phyloP scores from a whole-genome alignment of 352 stramenopile genomes.

The Pythium scleroteichum region DNA sequence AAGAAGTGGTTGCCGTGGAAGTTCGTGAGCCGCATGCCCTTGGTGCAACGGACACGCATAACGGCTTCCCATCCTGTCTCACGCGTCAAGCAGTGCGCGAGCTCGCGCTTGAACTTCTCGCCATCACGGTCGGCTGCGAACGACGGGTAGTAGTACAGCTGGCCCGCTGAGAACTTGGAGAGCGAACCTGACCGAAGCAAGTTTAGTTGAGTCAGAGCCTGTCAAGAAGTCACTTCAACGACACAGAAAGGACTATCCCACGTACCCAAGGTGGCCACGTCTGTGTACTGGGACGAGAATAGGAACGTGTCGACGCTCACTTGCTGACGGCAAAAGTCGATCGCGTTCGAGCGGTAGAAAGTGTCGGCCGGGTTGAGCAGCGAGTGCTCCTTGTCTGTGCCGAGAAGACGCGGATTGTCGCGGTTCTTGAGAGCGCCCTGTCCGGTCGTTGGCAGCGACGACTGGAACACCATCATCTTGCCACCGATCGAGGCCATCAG shows the following conservation, averaged over 20 bases:
- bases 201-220: not conserved
- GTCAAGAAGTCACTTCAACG: not conserved
- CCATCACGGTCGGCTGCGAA: constrained; percentile 93
- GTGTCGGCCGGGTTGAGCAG: constrained; percentile 89
- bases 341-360: constrained; percentile 91
- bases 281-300: constrained; percentile 95
- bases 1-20: constrained; percentile 99
- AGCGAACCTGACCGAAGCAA: constrained; percentile 65
- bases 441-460: constrained; percentile 73
- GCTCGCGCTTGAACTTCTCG: constrained; percentile 92
- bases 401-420: constrained; percentile 78
- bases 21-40: constrained; percentile 96
- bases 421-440: constrained; percentile 82
- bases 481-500: constrained; percentile 92
- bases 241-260: not conserved
- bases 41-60: constrained; percentile 96
- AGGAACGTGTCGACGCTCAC: constrained; percentile 99
- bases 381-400: constrained; percentile 89
- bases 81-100: constrained; percentile 91
- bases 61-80: constrained; percentile 96
- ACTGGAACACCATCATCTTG: constrained; percentile 91
- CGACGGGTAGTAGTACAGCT: constrained; percentile 96
- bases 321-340: constrained; percentile 98
- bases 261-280: constrained; percentile 93
- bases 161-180: constrained; percentile 94